Evolutionary conservation across 2,329 filamentous ascomycete genomes (phyloP), one percentile per base, ranked within the genome.

Genomic region (Neonectria punicea): DNA sequence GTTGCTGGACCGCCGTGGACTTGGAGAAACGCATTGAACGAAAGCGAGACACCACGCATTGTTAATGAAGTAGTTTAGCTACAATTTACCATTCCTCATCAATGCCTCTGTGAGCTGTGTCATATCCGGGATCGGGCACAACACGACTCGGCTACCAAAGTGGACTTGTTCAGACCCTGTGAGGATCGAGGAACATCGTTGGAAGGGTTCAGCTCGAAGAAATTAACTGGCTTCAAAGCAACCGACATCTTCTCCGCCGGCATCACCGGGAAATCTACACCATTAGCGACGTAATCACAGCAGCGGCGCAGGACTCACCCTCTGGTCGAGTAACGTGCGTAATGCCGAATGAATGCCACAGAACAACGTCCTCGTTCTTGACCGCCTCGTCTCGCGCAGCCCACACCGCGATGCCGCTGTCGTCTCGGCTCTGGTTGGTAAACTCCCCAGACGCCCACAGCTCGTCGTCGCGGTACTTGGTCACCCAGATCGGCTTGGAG

Each of bases 271-370:
- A 89, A 91, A 73, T 91, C 89, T 65, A 3, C 5, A 25, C 54
- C 5, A 34, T 55, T 50, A 53, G 25, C n/a, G 0, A 1, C 14
- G n/a, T 11, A 9, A 25, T 25, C 25, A 25, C 5, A 6, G 25
- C 25, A 25, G 25, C 25, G 25, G 25, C 5, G 2, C 25, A 25
- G 25, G 25, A 25, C 36, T 39, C 49, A 67, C 62, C 67, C 49
- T 70, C 67, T 10, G 67, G 67, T 13, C 65, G 30, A 9, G 67
- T 68, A 83, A 97, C 94, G 77, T 97, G 93, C 1, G 91, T 94
- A 39, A 97, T 84, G 47, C 93, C 93, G 74, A 97, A 97, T 0
- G 93, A 95, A 80, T 97, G 93, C 93, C 93, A 97, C 11, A 97
- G 85, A 2, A 97, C 93, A 30, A 96, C 81, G 76, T 97, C 92